Evolutionary conservation across 1,284 basidiomycete species (phyloP), one percentile per base, ranked within the genome.

Genomic region (Pseudozyma flocculosa): DNA sequence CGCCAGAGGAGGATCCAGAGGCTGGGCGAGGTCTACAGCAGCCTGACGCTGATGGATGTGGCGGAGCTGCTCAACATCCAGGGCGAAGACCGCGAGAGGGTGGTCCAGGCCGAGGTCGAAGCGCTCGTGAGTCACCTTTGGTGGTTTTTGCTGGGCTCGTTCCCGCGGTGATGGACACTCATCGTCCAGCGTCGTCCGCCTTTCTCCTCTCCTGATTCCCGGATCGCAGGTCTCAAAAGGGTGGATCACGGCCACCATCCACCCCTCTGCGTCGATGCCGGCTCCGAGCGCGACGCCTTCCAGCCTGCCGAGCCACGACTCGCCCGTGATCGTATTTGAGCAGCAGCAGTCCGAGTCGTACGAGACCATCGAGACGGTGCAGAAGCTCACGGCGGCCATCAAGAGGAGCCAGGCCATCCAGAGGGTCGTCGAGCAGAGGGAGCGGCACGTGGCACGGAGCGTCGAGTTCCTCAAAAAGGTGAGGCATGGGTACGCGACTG

Each of bases 21-120:
- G 70, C 82, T 92, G 44, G 90, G 86, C 0, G 83, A 83, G 45
- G 89, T 88, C 7, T 92, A 90, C 70, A 82, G 89, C 39, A 87
- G 87, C 0, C 82, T 91, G 8, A 82, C 85, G 21, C 79, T 92
- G 8, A 74, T 80, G 0, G 87, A 90, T 56, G 87, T 92, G 46
- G 86, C 83, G 4, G 81, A 80, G 22, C 82, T 82, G 13, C 82
- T 88, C 40, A 84, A 83, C 29, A 9, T 43, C 17, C 22, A 43
- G 14, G 82, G 86, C 37, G 80, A 83, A 80, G 84, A 50, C 26
- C 45, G 48, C 1, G 41, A 44, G 40, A 83, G 82, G 26, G 82
- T 83, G 38, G 85, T 88, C 13, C 81, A 85, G 26, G 79, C 79
- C 4, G 73, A 89, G 40, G 79, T 91, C 29, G 70, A 87, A 7